phyloP scores from a whole-genome alignment of 2,329 filamentous ascomycete species.

The Hypoxylon sp. region DNA sequence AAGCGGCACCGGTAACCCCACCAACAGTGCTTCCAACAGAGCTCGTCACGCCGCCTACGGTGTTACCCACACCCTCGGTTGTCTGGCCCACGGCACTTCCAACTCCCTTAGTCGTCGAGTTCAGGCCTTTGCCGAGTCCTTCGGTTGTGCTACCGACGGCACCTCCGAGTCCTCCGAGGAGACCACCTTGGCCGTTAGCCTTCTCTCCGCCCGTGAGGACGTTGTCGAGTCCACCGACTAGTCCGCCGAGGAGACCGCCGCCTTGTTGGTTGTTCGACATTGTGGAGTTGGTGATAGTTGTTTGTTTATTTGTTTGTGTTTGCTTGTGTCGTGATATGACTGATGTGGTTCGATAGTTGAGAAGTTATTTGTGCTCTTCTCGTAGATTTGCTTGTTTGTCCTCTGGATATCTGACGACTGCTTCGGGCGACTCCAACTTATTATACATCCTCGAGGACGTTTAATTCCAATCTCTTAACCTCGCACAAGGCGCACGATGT shows the following conservation, averaged over 20 bases:
- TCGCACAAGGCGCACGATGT: slow-evolving; percentile 27
- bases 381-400: background rate
- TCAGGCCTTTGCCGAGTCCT: slow-evolving; percentile 53
- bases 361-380: background rate
- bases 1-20: slow-evolving; percentile 46
- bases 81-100: slow-evolving; percentile 54
- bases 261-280: slow-evolving; percentile 55
- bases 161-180: slow-evolving; percentile 53
- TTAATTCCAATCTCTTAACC: background rate
- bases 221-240: slow-evolving; percentile 54
- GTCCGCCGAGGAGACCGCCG: slow-evolving; percentile 54
- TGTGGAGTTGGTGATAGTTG: slow-evolving; percentile 34
- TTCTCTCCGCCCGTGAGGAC: slow-evolving; percentile 55
- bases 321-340: slow-evolving; percentile 7
- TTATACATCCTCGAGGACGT: slow-evolving; percentile 17
- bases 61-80: slow-evolving; percentile 51
- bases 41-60: slow-evolving; percentile 49
- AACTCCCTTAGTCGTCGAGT: slow-evolving; percentile 52
- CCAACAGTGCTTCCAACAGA: slow-evolving; percentile 48
- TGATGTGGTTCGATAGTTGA: slow-evolving; percentile 4
- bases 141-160: slow-evolving; percentile 53
- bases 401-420: background rate
- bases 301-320: slow-evolving; percentile 21
- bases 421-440: slow-evolving; percentile 12
- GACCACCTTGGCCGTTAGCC: slow-evolving; percentile 54